These are phyloP conservation scores for Lepidium didymum DNA, from an alignment of 345 rosid species.

Conservation along the genomic window DNA sequence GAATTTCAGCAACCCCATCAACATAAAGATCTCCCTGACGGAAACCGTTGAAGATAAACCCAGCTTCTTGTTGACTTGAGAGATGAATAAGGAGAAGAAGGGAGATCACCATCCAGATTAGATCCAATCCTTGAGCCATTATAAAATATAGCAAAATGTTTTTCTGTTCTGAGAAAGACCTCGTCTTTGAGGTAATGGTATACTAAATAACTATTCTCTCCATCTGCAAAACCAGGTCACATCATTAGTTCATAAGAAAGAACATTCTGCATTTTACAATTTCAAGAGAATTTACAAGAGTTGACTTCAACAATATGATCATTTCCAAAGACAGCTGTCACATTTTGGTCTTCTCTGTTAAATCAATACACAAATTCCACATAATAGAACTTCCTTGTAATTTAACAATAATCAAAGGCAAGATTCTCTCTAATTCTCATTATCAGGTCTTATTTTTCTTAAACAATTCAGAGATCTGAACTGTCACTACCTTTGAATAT, in stretches of 20 bases:
- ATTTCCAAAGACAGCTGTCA: slow-evolving; percentile 9
- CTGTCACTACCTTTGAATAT: not conserved
- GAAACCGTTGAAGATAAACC: slow-evolving; percentile 48
- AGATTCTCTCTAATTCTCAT: not conserved
- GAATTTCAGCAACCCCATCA: slow-evolving; percentile 39
- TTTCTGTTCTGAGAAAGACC: not conserved
- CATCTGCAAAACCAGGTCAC: slow-evolving; percentile 3
- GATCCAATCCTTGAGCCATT: slow-evolving; percentile 21
- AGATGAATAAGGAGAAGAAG: slow-evolving; percentile 13
- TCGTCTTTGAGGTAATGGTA: not conserved
- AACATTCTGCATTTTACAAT: slow-evolving; percentile 6
- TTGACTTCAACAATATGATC: slow-evolving; percentile 15
- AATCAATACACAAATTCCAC: not conserved
- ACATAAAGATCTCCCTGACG: slow-evolving; percentile 25
- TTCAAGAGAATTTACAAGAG: slow-evolving; percentile 9
- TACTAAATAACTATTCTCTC: not conserved
- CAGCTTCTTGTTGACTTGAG: slow-evolving; percentile 24
- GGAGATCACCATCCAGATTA: slow-evolving; percentile 20
- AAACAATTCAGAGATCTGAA: not conserved
- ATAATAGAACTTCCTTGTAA: slow-evolving; percentile 4
- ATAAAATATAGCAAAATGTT: not conserved
- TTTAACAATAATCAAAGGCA: slow-evolving; percentile 8
- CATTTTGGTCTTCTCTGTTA: not conserved
- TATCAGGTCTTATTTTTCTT: not conserved
- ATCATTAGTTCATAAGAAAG: slow-evolving; percentile 1